These are phyloP conservation scores for Scenedesmus sp. DNA, from an alignment of 163 green algal genomes.

Conservation along the genomic window DNA sequence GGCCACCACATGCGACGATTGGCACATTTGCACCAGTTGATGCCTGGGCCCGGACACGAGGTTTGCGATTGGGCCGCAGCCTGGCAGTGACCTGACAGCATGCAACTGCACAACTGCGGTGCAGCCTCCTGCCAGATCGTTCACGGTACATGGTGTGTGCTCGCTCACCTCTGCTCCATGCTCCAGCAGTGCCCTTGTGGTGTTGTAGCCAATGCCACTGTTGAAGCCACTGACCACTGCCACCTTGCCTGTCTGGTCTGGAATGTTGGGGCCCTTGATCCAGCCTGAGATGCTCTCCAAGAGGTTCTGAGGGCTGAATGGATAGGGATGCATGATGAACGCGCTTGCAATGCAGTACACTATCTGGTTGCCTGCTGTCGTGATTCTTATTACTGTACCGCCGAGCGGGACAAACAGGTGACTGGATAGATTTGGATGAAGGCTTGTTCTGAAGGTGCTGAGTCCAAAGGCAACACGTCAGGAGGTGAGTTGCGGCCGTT, in stretches of 20 bases:
- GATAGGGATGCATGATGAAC: not conserved
- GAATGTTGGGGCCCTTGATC: constrained; percentile 10
- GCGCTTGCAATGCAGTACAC: not conserved
- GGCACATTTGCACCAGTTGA: too few species aligned
- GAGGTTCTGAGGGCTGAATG: not conserved
- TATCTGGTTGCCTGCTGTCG: not conserved
- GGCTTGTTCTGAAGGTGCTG: too few species aligned
- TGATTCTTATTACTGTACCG: not conserved
- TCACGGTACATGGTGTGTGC: not conserved
- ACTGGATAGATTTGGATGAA: not conserved
- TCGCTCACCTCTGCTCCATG: constrained; percentile 22
- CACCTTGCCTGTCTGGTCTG: constrained; percentile 42
- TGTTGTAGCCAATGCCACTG: constrained; percentile 39
- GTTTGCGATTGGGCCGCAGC: too few species aligned
- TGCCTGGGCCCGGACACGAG: too few species aligned
- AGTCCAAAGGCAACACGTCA: not conserved
- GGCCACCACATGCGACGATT: too few species aligned
- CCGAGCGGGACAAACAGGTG: too few species aligned
- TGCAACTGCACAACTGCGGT: too few species aligned
- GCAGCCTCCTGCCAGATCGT: too few species aligned
- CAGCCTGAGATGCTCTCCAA: not conserved
- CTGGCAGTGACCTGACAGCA: too few species aligned
- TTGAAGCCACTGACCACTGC: constrained; percentile 53
- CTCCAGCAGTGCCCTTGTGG: constrained; percentile 25
- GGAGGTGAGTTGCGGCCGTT: not conserved